A percentile compares a stretch with the other conserved stretches of the same genome.
Evolutionary conservation across 2,329 filamentous ascomycete species (phyloP).

Genomic region (Colletotrichum incanum): DNA sequence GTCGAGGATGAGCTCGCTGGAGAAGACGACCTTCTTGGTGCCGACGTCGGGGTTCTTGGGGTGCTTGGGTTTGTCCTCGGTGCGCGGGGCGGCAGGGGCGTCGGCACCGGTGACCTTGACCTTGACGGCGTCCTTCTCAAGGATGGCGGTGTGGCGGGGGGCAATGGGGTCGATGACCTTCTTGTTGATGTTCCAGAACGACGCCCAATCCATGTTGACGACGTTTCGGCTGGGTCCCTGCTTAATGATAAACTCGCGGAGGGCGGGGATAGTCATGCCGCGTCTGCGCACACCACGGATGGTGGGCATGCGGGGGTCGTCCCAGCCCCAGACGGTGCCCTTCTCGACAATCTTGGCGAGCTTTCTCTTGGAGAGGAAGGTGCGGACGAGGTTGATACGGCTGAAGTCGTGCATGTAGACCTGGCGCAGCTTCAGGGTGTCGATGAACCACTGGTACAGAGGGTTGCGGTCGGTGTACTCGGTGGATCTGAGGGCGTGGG

Average conservation of each 20-base stretch:
- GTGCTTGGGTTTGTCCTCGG: slow-evolving; percentile 87
- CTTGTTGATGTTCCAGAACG: slow-evolving; percentile 83
- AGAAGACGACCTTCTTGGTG: slow-evolving; percentile 87
- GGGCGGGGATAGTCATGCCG: slow-evolving; percentile 83
- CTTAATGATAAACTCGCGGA: slow-evolving; percentile 87
- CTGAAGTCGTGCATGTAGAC: slow-evolving; percentile 91
- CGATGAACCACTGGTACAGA: slow-evolving; percentile 89
- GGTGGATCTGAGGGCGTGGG: slow-evolving; percentile 86
- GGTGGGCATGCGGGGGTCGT: slow-evolving; percentile 89
- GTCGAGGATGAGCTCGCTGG: slow-evolving; percentile 83
- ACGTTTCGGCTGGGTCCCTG: slow-evolving; percentile 89
- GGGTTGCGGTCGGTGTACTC: slow-evolving; percentile 91
- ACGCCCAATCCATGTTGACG: slow-evolving; percentile 87
- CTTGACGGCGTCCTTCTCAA: slow-evolving; percentile 79
- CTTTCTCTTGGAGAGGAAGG: slow-evolving; percentile 89
- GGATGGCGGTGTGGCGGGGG: slow-evolving; percentile 81
- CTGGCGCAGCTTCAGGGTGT: slow-evolving; percentile 79
- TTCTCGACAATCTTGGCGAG: slow-evolving; percentile 86
- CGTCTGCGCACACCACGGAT: slow-evolving; percentile 84
- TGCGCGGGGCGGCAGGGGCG: slow-evolving; percentile 73
- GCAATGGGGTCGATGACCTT: slow-evolving; percentile 86
- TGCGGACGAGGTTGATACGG: slow-evolving; percentile 87
- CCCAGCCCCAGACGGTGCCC: slow-evolving; percentile 86
- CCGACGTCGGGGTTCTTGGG: slow-evolving; percentile 90
- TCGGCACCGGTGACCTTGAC: slow-evolving; percentile 79